Percentiles rank a stretch among this genome's conserved stretches.
phyloP scores from a whole-genome alignment of 495 filamentous ascomycete species.

The Chlorociboria aeruginascens region DNA sequence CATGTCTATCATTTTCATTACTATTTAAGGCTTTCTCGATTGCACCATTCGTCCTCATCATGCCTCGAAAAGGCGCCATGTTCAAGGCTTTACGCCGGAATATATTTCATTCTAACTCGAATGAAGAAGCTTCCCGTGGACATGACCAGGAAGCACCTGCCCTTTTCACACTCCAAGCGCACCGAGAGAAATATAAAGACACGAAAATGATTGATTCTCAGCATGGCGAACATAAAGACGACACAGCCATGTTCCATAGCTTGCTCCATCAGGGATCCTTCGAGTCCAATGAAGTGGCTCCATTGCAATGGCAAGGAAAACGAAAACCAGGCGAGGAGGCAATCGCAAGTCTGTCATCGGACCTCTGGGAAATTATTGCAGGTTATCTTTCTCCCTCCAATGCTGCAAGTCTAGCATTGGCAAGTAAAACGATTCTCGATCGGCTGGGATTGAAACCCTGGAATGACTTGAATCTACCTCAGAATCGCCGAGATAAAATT shows the following conservation, averaged over 20 bases:
- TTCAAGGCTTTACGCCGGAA: too few species aligned
- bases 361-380: constrained; percentile 33
- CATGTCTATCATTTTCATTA: too few species aligned
- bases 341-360: constrained; percentile 30
- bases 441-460: constrained; percentile 29
- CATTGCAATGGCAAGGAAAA: background rate
- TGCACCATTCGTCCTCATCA: too few species aligned
- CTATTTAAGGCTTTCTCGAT: too few species aligned
- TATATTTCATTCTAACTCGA: too few species aligned
- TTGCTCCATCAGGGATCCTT: constrained; percentile 28
- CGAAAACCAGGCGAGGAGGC: constrained; percentile 28
- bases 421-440: constrained; percentile 32
- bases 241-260: constrained; percentile 35
- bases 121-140: too few species aligned
- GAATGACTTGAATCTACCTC: constrained; percentile 22
- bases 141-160: too few species aligned
- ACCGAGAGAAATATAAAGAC: background rate
- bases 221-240: constrained; percentile 36
- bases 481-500: constrained; percentile 28
- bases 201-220: constrained; percentile 26
- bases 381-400: constrained; percentile 30
- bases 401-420: constrained; percentile 33
- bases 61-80: too few species aligned
- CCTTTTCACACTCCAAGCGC: too few species aligned
- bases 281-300: background rate